phyloP scores from a whole-genome alignment of 345 rosid genomes.

The Chamaenerion angustifolium region DNA sequence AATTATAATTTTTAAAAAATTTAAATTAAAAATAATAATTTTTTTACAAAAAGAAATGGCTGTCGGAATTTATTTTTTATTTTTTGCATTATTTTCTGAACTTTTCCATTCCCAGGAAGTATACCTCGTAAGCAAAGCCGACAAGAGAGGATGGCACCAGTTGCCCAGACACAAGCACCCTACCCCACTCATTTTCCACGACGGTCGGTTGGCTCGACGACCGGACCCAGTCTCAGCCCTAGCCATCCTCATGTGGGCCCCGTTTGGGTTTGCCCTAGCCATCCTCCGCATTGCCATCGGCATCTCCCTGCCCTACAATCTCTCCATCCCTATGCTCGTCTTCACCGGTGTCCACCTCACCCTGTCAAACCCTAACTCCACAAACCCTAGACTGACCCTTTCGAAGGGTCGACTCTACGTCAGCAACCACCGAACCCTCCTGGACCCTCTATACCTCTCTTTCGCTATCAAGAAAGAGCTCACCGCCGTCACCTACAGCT shows the following conservation, averaged over 20 bases:
- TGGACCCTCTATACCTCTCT: constrained; percentile 60
- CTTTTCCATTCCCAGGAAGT: constrained; percentile 26
- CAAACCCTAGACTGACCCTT: not conserved
- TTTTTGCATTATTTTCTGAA: not conserved
- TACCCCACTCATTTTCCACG: constrained; percentile 62
- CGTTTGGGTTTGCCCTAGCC: constrained; percentile 31
- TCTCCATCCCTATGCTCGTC: constrained; percentile 25
- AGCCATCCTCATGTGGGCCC: constrained; percentile 56
- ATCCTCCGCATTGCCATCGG: constrained; percentile 23
- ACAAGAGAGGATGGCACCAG: constrained; percentile 41
- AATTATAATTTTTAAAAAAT: too few relatives aligned
- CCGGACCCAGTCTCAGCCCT: constrained; percentile 40
- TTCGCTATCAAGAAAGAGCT: constrained; percentile 28
- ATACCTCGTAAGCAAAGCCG: constrained; percentile 34
- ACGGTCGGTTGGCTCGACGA: constrained; percentile 59
- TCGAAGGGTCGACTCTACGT: constrained; percentile 31
- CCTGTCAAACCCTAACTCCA: constrained; percentile 7
- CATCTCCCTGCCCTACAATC: constrained; percentile 24
- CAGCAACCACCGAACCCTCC: constrained; percentile 61
- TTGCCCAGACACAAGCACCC: constrained; percentile 37
- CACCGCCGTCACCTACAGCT: constrained; percentile 67
- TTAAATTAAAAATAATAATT: too few relatives aligned
- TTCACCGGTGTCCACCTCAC: constrained; percentile 29
- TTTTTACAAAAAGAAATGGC: too few relatives aligned
- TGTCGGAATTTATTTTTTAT: too few relatives aligned